These are phyloP conservation scores for Huiozyma sinensis DNA, from an alignment of 805 yeast genomes.

Conservation along the genomic window DNA sequence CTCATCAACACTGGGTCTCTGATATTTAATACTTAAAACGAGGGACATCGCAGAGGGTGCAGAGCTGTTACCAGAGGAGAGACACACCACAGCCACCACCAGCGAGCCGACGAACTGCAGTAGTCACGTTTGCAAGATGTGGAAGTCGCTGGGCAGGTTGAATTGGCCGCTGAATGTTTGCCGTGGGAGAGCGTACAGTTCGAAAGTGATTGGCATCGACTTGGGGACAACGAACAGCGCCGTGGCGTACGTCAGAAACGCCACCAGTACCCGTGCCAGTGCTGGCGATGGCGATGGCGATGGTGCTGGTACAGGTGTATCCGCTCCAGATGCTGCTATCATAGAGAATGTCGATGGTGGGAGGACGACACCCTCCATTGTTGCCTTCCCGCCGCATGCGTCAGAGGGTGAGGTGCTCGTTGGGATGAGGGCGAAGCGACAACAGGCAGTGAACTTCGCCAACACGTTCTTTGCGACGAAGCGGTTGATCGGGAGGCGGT, in stretches of 20 bases:
- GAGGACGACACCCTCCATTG: slow-evolving; percentile 71
- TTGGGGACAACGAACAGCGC: slow-evolving; percentile 83
- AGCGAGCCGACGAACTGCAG: no score
- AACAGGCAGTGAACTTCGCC: slow-evolving; percentile 62
- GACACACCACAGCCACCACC: no score
- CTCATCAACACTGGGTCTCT: no score
- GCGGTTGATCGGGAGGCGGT: slow-evolving; percentile 67
- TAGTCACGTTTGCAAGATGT: neutral
- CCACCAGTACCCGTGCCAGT: slow-evolving; percentile 41
- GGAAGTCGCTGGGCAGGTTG: neutral
- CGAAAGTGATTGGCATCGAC: slow-evolving; percentile 63
- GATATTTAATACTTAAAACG: no score
- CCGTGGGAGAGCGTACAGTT: neutral
- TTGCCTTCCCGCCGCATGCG: slow-evolving; percentile 42
- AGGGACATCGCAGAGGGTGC: no score
- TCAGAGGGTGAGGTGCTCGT: slow-evolving; percentile 31
- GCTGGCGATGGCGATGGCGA: slow-evolving; percentile 60
- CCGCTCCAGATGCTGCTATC: slow-evolving; percentile 28
- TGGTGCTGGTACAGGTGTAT: slow-evolving; percentile 30
- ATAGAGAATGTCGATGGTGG: slow-evolving; percentile 67
- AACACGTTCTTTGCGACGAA: slow-evolving; percentile 78
- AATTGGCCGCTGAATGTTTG: neutral
- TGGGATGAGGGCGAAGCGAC: slow-evolving; percentile 69
- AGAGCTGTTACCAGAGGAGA: no score
- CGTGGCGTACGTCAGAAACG: slow-evolving; percentile 42